These are phyloP conservation scores for Cadophora sp. DNA, from an alignment of 2,329 filamentous ascomycete species.

Conservation along the genomic window DNA sequence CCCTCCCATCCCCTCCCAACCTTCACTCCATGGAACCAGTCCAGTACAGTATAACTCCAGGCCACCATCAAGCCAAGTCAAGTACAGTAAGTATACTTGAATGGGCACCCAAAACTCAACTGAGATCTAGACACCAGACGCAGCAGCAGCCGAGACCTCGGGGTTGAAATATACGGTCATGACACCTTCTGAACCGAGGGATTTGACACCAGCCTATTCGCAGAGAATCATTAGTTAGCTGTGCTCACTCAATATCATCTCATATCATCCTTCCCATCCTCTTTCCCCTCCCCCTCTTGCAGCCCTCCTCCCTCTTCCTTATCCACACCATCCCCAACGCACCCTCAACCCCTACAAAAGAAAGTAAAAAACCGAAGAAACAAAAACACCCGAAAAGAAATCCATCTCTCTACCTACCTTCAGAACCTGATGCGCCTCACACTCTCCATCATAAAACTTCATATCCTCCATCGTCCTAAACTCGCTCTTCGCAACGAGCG, in stretches of 20 bases:
- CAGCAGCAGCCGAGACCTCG: background rate
- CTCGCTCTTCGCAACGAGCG: constrained; percentile 57
- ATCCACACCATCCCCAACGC: no score
- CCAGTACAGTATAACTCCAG: no score
- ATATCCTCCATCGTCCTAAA: constrained; percentile 63
- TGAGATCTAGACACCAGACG: background rate
- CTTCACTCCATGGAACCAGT: background rate
- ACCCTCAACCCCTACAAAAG: no score
- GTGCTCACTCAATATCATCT: background rate
- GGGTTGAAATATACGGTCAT: constrained; percentile 44
- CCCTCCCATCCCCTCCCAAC: background rate
- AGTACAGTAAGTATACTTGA: no score
- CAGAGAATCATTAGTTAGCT: background rate
- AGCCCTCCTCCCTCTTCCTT: no score
- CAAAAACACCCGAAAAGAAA: background rate
- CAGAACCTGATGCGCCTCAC: constrained; percentile 60
- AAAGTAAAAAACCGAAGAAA: background rate
- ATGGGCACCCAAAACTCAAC: no score
- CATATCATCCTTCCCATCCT: no score
- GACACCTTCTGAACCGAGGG: constrained; percentile 34
- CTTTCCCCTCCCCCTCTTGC: no score
- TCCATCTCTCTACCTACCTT: no score
- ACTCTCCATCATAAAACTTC: constrained; percentile 64
- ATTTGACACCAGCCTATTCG: constrained; percentile 23
- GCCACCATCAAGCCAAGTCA: no score